Percentiles rank a stretch among this genome's conserved stretches.
Conservation (phyloP, 768 basidiomycete genomes). For the Hygrocybe punicea region DNA sequence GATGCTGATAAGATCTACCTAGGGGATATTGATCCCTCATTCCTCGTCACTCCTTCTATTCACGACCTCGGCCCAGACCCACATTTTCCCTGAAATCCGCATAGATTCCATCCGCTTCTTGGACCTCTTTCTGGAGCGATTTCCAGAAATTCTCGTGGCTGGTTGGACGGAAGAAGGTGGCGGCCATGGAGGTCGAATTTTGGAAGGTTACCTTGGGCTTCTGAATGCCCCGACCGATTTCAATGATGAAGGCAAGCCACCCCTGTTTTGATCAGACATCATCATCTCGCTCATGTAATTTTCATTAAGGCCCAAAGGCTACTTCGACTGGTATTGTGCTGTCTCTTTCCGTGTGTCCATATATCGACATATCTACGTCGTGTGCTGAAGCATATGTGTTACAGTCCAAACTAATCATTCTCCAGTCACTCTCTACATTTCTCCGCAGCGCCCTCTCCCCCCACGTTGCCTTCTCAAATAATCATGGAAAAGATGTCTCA, state of each 20-base stretch:
- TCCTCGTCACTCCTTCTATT: conserved; percentile 75
- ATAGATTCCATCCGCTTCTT: conserved; percentile 84
- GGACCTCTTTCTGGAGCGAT: conserved; percentile 64
- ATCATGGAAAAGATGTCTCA: conserved; percentile 16
- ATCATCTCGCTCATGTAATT: background rate
- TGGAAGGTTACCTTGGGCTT: conserved; percentile 81
- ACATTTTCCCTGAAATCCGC: conserved; percentile 93
- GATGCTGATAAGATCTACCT: background rate
- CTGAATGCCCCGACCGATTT: conserved; percentile 65
- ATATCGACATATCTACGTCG: background rate
- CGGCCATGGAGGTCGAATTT: conserved; percentile 57
- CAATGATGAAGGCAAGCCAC: conserved; percentile 52
- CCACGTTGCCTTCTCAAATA: conserved; percentile 8
- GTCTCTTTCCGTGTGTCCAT: conserved; percentile 51
- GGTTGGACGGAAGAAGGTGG: conserved; percentile 60
- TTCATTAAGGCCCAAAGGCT: conserved; percentile 39
- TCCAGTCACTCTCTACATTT: conserved; percentile 69
- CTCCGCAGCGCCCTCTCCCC: conserved; percentile 46
- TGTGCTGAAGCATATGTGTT: background rate
- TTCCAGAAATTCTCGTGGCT: conserved; percentile 62
- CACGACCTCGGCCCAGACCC: conserved; percentile 84
- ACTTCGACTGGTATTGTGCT: conserved; percentile 65
- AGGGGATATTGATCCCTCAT: conserved; percentile 76
- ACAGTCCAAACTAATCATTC: conserved; percentile 75
- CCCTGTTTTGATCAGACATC: background rate